Evolutionary conservation across 202 grass and related monocot species (phyloP), one percentile per base, ranked within the genome.

Genomic region (Hordeum pubiflorum): DNA sequence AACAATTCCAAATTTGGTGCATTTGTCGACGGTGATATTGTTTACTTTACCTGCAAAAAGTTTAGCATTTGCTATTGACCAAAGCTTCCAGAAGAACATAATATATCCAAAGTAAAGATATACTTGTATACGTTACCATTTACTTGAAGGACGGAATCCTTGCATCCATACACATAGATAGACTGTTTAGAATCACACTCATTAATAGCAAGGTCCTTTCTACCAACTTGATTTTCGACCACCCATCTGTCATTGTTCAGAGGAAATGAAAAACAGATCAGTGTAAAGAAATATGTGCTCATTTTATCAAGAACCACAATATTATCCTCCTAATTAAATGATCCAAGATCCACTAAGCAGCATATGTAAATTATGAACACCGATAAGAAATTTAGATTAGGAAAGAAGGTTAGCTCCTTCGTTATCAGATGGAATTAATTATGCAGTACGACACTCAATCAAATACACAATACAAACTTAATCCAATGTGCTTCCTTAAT

Each of bases 11-110:
- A 82, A 82, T 81, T 99, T 99, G 36, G 89, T 91, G 85, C 97
- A 99, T 69, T 99, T 99, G 79, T 96, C 97, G 70, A 99, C 83
- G 71, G 92, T 99, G 72, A 99, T 99, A 76, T 99, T 99, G 72
- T 99, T 99, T 70, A 99, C 97, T 89, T 99, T 99, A 65, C 97
- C 92, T 99, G 89, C 74, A 84, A 72, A 85, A 79, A 23, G 52
- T 48, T 73, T 54, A 18, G 74, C 15, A 55, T 76, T 85, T 78
- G 21, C 33, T 83, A 59, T 58, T 69, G 9, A 75, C 23, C 41
- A 76, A 87, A 74, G 26, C 36, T 84, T 75, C 55, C 10, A 79
- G 12, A 58, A 18, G 33, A 80, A 73, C 11, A 43, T 10, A 14
- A 43, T 33, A 78, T 69, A 62, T 58, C 57, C 27, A 32, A 58